Percentiles rank a stretch among this genome's conserved stretches.
These are phyloP conservation scores for Linnemannia schmuckeri DNA, from an alignment of 192 early-diverging fungal species.

Conservation along the genomic window DNA sequence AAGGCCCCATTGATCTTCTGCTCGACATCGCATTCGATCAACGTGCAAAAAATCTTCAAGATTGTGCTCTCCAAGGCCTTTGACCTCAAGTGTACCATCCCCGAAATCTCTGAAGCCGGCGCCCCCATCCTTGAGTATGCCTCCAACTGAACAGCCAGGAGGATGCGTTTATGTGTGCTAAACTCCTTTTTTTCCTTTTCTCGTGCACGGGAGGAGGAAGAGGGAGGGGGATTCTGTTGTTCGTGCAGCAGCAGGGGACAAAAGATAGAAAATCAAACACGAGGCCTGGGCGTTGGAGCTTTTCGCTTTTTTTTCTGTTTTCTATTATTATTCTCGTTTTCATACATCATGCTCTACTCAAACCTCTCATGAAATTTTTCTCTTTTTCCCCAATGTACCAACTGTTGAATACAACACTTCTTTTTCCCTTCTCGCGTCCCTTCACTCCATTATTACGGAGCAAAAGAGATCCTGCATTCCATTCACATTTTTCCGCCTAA, in stretches of 20 bases:
- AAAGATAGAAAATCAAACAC: neutral
- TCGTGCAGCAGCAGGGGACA: neutral
- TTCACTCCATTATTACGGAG: neutral
- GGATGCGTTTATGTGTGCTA: too few relatives aligned
- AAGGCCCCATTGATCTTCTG: slow-evolving; percentile 94
- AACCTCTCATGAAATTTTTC: neutral
- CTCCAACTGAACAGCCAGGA: neutral
- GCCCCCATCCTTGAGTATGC: slow-evolving; percentile 92
- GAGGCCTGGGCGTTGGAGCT: neutral
- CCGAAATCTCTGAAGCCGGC: slow-evolving; percentile 91
- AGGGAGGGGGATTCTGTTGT: neutral
- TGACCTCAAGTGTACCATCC: slow-evolving; percentile 93
- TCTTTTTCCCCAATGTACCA: neutral
- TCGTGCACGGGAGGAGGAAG: neutral
- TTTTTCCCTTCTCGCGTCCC: neutral
- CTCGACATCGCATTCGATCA: slow-evolving; percentile 93
- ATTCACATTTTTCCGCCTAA: neutral
- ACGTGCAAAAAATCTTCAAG: slow-evolving; percentile 98
- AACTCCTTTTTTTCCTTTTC: too few relatives aligned
- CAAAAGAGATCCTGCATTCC: neutral
- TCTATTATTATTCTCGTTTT: neutral
- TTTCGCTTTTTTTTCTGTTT: neutral
- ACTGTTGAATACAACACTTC: neutral
- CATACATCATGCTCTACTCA: neutral
- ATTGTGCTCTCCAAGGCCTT: slow-evolving; percentile 94